Percentiles rank a stretch among this genome's conserved stretches.
phyloP scores from a whole-genome alignment of 441 rosid genomes.

The Theobroma grandiflorum region DNA sequence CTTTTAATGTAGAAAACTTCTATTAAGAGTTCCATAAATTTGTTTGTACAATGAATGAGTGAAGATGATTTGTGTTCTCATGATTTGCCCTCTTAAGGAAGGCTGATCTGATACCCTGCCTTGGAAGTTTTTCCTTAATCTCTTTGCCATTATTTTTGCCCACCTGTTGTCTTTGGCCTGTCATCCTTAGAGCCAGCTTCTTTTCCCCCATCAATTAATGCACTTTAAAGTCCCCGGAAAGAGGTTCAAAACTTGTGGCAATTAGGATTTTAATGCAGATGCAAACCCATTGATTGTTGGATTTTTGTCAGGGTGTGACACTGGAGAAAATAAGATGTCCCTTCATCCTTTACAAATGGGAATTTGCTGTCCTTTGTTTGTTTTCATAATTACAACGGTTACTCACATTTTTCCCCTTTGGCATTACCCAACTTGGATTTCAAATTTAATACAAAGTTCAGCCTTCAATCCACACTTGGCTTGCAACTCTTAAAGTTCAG shows the following conservation, averaged over 20 bases:
- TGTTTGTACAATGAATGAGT: no score
- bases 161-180: no score
- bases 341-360: neutral
- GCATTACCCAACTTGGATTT: neutral
- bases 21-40: no score
- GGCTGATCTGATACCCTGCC: no score
- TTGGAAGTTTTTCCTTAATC: no score
- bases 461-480: neutral
- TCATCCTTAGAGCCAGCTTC: no score
- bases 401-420: neutral
- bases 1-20: no score
- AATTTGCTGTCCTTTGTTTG: neutral
- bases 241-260: neutral
- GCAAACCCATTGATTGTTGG: neutral
- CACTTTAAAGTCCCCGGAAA: neutral
- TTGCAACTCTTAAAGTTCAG: no score
- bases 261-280: neutral
- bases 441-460: neutral
- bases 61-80: no score
- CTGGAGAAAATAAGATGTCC: neutral
- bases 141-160: no score
- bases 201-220: neutral
- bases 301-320: neutral
- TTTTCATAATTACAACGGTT: slow-evolving; percentile 17
- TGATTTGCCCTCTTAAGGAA: no score